A percentile compares a stretch with the other conserved stretches of the same genome.
phyloP scores from a whole-genome alignment of 1,284 basidiomycete species.

The Marasmius oreades region DNA sequence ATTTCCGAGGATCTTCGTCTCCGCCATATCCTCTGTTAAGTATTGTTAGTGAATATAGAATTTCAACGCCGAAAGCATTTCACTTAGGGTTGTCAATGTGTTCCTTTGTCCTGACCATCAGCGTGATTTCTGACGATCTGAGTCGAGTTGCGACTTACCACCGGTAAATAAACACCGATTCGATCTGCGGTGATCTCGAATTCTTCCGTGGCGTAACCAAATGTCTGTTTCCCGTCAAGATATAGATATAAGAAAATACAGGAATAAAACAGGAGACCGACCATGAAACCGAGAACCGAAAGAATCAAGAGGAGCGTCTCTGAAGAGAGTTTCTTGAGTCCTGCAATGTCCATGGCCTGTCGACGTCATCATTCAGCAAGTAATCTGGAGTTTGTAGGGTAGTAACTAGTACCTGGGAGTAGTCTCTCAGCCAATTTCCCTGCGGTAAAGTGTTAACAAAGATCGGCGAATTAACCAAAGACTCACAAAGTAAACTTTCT shows the following conservation, averaged over 20 bases:
- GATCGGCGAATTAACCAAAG: slow-evolving; percentile 5
- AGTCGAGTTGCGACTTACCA: slow-evolving; percentile 37
- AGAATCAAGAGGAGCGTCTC: slow-evolving; percentile 75
- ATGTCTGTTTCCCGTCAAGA: slow-evolving; percentile 36
- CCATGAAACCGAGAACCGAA: slow-evolving; percentile 70
- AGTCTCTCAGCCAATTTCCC: slow-evolving; percentile 67
- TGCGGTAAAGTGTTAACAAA: slow-evolving; percentile 18
- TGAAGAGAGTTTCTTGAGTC: slow-evolving; percentile 53
- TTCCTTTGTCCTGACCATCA: slow-evolving; percentile 41
- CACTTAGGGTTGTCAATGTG: slow-evolving; percentile 78
- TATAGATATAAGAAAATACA: too few species aligned
- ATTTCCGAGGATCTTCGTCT: slow-evolving; percentile 66
- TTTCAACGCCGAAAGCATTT: slow-evolving; percentile 10
- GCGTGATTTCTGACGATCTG: background rate
- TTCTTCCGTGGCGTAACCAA: slow-evolving; percentile 71
- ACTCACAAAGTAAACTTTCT: slow-evolving; percentile 65
- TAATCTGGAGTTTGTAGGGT: background rate
- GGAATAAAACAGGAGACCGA: slow-evolving; percentile 22
- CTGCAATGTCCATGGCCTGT: slow-evolving; percentile 79
- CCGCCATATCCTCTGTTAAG: slow-evolving; percentile 62
- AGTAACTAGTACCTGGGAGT: slow-evolving; percentile 45
- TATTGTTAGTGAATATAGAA: background rate
- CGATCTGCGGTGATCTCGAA: slow-evolving; percentile 82
- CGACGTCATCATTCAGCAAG: background rate
- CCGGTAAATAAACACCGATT: slow-evolving; percentile 79